A percentile compares a stretch with the other conserved stretches of the same genome.
Evolutionary conservation across 768 basidiomycete species (phyloP).

Genomic region (Calvatia gigantea): DNA sequence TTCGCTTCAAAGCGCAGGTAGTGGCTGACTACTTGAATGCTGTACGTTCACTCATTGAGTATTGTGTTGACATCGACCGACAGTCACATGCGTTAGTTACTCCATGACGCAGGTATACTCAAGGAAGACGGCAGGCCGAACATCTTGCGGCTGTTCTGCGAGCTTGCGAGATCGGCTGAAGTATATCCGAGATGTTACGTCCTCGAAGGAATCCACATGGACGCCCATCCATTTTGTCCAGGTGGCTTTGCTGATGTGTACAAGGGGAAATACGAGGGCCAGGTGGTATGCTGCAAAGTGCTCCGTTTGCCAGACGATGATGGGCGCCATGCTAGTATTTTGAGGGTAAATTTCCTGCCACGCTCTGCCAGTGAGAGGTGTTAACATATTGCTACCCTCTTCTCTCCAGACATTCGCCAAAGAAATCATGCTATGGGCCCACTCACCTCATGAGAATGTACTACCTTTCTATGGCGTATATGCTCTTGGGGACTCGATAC

Average conservation of each 20-base stretch:
- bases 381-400: too few species aligned
- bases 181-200: not conserved
- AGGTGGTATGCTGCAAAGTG: conserved; percentile 2
- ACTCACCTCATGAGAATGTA: conserved; percentile 30
- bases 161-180: conserved; percentile 1
- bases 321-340: not conserved
- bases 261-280: not conserved
- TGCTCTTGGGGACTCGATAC: conserved; percentile 1
- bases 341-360: not conserved
- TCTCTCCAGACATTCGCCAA: not conserved
- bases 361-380: too few species aligned
- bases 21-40: not conserved
- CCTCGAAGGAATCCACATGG: not conserved
- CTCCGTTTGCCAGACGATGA: conserved; percentile 4
- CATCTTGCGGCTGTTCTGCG: not conserved
- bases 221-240: not conserved
- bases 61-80: not conserved
- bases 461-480: conserved; percentile 32
- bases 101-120: not conserved
- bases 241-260: conserved; percentile 3
- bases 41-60: not conserved
- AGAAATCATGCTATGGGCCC: conserved; percentile 31
- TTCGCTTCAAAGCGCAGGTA: too few species aligned
- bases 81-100: not conserved
- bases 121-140: not conserved